Evolutionary conservation across 2,329 filamentous ascomycete species (phyloP), one percentile per base, ranked within the genome.

Genomic region (Graphilbum ipis-grandicollis): DNA sequence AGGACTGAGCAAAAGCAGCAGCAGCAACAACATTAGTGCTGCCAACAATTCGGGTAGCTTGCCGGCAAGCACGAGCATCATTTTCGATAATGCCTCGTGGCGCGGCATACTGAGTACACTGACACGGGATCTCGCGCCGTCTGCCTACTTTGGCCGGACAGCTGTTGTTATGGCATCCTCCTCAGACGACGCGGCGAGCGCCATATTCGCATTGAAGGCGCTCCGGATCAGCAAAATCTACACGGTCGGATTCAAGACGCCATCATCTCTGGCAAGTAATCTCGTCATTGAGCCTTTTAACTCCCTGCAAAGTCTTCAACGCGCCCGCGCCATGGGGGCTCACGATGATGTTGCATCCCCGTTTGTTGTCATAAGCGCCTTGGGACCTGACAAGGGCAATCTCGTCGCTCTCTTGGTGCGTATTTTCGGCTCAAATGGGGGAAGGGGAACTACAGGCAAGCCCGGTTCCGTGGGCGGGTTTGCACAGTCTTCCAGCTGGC

Each of bases 31-130:
- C 17, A 28, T 9, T 18, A 39, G 36, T 35, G 37, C 19, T 9
- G 33, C 26, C 12, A 21, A 32, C n/a, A 30, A 36, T n/a, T 35
- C 29, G 25, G 46, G 46, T 5, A 58, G 58, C 2, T 47, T 68
- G 3, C 54, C 65, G 2, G 57, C 65, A 10, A 66, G 62, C 37
- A 65, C 66, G 0, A 59, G 60, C 5, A 68, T 88, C 30, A 60
- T 86, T 14, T 79, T 84, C 33, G 82, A 90, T 48, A 92, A 92
- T 46, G 79, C 81, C 10, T 75, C 75, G 13, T 90, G 83, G 81
- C 84, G 83, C 53, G 83, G 82, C 2, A 88, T 92, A 39, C 66
- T 84, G 34, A 79, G 80, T 36, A 85, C 82, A 1, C 61, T 92
- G 40, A 90, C 78, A 4, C 70, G 79, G 18, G 82, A 92, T 47